Base-by-base conservation (phyloP, 129 eudicot genomes). In the Arctium lappa region DNA sequence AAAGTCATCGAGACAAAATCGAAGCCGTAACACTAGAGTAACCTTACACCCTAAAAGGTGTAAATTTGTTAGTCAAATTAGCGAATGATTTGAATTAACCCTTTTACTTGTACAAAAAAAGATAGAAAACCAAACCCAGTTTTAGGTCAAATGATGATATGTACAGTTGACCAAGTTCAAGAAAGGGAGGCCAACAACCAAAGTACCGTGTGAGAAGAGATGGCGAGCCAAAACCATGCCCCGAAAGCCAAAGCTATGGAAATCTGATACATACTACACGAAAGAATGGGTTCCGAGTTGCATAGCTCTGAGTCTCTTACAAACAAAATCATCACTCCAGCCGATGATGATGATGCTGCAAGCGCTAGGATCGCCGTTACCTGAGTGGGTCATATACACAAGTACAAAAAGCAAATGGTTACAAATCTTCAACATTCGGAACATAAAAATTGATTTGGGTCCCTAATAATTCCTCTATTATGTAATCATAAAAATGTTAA, bases 331-430 rank as follows among this genome's bases (percentile, higher is more conserved):
- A 89, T 84, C 73, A 94, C 97, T 53, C 97, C 98, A 38, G 97
- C 97, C 22, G 98, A 94, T 3, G 98, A 89, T 48, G 89, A 87
- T 73, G 98, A 89, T 32, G 94, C 95, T 56, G 95, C 98, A 71
- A 94, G 95, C 60, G 97, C 89, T 37, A 94, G 88, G 76, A 85
- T 88, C 5, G 97, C 91, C 1, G 91, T 94, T 74, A 94, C 97
- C 98, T 94, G 88, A 37, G 78, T 36, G 13, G 8, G 9, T 60
- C 68, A 60, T 6, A 44, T 44, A 8, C 10, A 15, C 0, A 56
- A 5, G 10, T 44, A 44, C 50, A 44, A 44, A 16, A n/a, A 60
- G 6, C 56, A 44, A 44, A 44, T 60, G n/a, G 68, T 60, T n/a
- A 56, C 27, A 56, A n/a, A 50, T 15, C 65, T 53, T 1, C 29